Conservation (phyloP, 176 grass and related monocot genomes). For the Oryza meridionalis region DNA sequence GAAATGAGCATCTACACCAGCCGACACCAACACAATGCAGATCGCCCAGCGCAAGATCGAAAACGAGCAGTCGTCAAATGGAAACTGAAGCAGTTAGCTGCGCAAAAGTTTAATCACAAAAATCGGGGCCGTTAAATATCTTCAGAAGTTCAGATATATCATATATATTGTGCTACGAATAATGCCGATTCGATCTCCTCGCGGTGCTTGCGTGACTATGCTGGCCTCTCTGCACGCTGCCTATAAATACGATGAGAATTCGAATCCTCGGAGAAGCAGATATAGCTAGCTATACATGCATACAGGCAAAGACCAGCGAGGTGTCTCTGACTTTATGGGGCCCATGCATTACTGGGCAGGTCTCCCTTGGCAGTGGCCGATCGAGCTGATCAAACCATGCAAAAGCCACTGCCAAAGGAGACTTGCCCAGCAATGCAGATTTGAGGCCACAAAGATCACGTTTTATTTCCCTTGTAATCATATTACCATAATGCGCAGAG, state of each 20-base stretch:
- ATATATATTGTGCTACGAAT: conserved; percentile 1
- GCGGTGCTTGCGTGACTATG: neutral
- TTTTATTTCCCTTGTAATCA: too few relatives aligned
- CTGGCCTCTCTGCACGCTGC: neutral
- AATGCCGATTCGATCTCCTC: conserved; percentile 30
- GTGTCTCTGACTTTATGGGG: neutral
- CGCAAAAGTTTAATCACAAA: neutral
- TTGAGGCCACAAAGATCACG: neutral
- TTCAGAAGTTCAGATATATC: neutral
- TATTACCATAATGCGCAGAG: too few relatives aligned
- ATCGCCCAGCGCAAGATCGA: neutral
- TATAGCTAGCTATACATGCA: neutral
- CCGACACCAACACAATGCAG: neutral
- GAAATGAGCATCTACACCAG: neutral
- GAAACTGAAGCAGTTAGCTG: too few relatives aligned
- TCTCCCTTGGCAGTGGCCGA: conserved; percentile 45
- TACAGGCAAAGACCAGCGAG: neutral
- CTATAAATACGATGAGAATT: conserved; percentile 33
- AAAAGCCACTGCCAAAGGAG: conserved; percentile 61
- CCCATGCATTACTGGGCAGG: conserved; percentile 44
- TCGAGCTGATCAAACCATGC: neutral
- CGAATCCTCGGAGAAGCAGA: conserved; percentile 24
- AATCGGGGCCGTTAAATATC: neutral
- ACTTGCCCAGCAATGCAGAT: conserved; percentile 71
- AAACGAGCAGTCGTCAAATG: neutral